Percentiles rank a stretch among this genome's conserved stretches.
Conservation (phyloP, 164 flowering plant species). For the Stephania japonica region DNA sequence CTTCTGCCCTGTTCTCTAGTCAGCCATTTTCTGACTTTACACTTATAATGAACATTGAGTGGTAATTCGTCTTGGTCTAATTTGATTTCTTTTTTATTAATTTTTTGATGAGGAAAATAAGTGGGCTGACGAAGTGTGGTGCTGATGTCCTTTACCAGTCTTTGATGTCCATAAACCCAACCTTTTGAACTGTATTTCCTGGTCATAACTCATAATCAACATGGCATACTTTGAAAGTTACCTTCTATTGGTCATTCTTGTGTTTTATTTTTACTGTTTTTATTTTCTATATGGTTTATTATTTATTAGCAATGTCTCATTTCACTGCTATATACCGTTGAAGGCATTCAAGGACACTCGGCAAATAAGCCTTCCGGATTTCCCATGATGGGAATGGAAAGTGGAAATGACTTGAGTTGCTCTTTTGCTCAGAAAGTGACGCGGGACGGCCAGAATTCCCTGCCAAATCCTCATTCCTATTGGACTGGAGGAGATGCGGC, state of each 20-base stretch:
- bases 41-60: no score
- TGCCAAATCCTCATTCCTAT: slow-evolving; percentile 44
- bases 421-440: slow-evolving; percentile 62
- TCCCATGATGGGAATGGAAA: slow-evolving; percentile 42
- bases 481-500: slow-evolving; percentile 72
- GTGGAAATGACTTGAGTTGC: slow-evolving; percentile 43
- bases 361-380: slow-evolving; percentile 41
- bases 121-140: no score
- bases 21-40: no score
- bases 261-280: background rate
- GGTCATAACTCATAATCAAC: background rate
- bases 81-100: no score
- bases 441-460: slow-evolving; percentile 67
- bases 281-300: background rate
- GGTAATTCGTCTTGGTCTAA: no score
- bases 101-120: no score
- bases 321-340: background rate
- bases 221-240: background rate
- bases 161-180: background rate
- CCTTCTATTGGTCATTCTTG: slow-evolving; percentile 3
- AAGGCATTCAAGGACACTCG: slow-evolving; percentile 59
- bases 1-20: no score
- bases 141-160: background rate
- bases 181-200: background rate
- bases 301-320: background rate